Evolutionary conservation across 257 asterid species (phyloP).

Genomic region (Solanum megistacrolobum): DNA sequence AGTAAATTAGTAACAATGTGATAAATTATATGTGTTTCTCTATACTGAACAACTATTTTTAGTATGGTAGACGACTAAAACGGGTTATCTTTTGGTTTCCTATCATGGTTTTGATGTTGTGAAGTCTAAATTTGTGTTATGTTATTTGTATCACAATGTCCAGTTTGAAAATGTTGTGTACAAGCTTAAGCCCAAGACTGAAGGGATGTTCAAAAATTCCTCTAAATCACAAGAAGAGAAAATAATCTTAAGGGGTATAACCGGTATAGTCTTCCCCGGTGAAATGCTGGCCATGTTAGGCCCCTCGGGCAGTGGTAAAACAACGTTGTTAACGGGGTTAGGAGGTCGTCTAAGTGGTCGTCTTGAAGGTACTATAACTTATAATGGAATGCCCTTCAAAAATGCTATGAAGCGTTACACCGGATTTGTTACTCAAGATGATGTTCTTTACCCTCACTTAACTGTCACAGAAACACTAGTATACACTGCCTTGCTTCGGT

Average conservation of each 20-base stretch:
- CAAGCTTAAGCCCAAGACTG: constrained; percentile 23
- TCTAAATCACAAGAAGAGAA: constrained; percentile 24
- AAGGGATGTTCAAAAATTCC: constrained; percentile 9
- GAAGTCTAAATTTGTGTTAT: neutral
- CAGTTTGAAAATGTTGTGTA: constrained; percentile 68
- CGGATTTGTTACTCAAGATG: constrained; percentile 90
- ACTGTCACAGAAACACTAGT: constrained; percentile 68
- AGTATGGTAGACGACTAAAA: neutral
- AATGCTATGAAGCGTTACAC: constrained; percentile 49
- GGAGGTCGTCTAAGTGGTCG: constrained; percentile 56
- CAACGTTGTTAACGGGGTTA: constrained; percentile 65
- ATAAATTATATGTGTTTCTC: neutral
- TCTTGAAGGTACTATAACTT: constrained; percentile 41
- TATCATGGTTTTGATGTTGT: neutral
- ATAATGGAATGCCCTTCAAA: constrained; percentile 49
- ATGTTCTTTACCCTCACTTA: constrained; percentile 58
- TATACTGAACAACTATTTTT: neutral
- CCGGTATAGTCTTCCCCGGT: constrained; percentile 57
- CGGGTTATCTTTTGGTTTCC: neutral
- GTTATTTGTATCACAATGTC: neutral
- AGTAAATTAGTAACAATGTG: neutral
- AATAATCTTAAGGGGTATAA: constrained; percentile 47
- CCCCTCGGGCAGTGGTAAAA: constrained; percentile 90
- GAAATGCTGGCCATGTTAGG: constrained; percentile 85
- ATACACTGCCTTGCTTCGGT: constrained; percentile 59